Evolutionary conservation across 192 early-diverging fungal species (phyloP).

Genomic region (Coemansia sp.): DNA sequence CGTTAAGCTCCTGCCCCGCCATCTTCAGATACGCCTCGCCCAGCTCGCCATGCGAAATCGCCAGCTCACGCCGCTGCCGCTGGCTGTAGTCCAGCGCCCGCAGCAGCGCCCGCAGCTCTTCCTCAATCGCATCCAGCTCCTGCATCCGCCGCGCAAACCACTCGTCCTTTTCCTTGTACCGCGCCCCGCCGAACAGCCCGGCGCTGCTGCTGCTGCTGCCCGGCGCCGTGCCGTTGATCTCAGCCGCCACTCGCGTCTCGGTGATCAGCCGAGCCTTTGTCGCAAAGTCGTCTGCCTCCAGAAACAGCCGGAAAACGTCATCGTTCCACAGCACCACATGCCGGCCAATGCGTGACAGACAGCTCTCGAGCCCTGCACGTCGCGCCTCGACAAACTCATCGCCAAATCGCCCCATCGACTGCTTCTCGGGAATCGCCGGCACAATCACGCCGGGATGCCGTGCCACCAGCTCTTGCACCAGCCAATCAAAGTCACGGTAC

Average conservation of each 20-base stretch:
- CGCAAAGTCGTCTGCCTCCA: constrained; percentile 83
- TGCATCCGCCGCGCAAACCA: constrained; percentile 74
- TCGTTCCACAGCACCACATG: constrained; percentile 84
- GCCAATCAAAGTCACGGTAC: constrained; percentile 93
- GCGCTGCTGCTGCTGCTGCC: constrained; percentile 15
- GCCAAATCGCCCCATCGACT: constrained; percentile 87
- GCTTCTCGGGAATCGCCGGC: constrained; percentile 92
- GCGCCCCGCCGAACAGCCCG: constrained; percentile 68
- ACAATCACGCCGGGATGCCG: constrained; percentile 87
- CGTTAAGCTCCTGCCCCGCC: constrained; percentile 68
- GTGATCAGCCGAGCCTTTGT: constrained; percentile 56
- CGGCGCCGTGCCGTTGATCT: constrained; percentile 44
- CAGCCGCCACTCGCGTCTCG: constrained; percentile 31
- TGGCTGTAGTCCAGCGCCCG: constrained; percentile 78
- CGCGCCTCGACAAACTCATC: constrained; percentile 94
- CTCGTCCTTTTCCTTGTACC: constrained; percentile 73
- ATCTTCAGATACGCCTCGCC: constrained; percentile 76
- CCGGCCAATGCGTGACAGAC: constrained; percentile 71
- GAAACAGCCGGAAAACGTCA: constrained; percentile 78
- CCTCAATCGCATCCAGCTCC: constrained; percentile 74
- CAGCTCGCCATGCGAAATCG: constrained; percentile 70
- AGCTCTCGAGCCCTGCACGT: constrained; percentile 78
- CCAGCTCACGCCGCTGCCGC: constrained; percentile 71
- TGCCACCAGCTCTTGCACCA: constrained; percentile 76
- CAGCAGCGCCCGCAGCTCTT: constrained; percentile 72